Evolutionary conservation across 768 basidiomycete species (phyloP).

Genomic region (Tephrocybe rancida): DNA sequence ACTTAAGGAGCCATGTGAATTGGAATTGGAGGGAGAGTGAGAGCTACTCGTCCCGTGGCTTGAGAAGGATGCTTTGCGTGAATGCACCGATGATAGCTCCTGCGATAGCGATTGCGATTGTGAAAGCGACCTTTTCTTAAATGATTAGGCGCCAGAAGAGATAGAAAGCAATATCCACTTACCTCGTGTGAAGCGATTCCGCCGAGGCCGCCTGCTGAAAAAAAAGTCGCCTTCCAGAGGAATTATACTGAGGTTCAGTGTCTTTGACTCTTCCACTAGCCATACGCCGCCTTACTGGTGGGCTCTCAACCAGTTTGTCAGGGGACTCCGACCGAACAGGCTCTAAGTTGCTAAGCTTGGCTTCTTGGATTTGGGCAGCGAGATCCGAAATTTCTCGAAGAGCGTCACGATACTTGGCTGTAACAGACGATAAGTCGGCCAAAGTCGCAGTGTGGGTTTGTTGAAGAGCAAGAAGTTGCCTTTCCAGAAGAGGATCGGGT

Average conservation of each 20-base stretch:
- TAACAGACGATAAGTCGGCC: slow-evolving; percentile 75
- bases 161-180: slow-evolving; percentile 18
- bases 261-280: slow-evolving; percentile 53
- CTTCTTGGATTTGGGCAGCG: slow-evolving; percentile 87
- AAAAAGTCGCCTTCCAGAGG: slow-evolving; percentile 70
- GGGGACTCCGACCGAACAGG: slow-evolving; percentile 38
- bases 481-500: slow-evolving; percentile 47
- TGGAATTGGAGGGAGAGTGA: slow-evolving; percentile 63
- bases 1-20: slow-evolving; percentile 32
- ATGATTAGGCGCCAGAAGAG: slow-evolving; percentile 11
- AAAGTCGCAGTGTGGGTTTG: slow-evolving; percentile 82
- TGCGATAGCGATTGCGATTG: slow-evolving; percentile 96
- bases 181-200: slow-evolving; percentile 90
- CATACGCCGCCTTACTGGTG: slow-evolving; percentile 54
- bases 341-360: slow-evolving; percentile 62
- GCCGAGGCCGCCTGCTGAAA: slow-evolving; percentile 87
- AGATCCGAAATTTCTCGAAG: slow-evolving; percentile 93
- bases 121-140: slow-evolving; percentile 73
- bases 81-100: slow-evolving; percentile 89
- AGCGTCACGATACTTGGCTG: slow-evolving; percentile 85
- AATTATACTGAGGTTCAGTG: slow-evolving; percentile 44
- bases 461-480: slow-evolving; percentile 74
- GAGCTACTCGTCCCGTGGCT: slow-evolving; percentile 72
- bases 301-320: slow-evolving; percentile 43
- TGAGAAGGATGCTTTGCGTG: slow-evolving; percentile 81